Evolutionary conservation across 192 early-diverging fungal species (phyloP), one percentile per base, ranked within the genome.

Genomic region (Backusella parvicylindrica): DNA sequence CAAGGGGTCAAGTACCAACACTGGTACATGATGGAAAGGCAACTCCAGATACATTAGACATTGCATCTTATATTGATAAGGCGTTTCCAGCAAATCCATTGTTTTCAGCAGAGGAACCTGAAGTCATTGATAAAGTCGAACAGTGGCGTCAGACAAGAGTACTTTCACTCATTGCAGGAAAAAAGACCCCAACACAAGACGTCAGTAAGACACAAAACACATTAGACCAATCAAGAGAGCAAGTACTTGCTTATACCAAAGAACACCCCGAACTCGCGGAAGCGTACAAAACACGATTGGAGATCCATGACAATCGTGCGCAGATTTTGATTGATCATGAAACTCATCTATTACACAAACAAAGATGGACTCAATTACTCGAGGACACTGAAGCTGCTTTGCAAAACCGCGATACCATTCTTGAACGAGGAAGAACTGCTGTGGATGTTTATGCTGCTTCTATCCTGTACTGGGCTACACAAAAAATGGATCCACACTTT

Each of bases 1-100:
- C 73, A 9, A 74, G 53, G 23, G 73, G 73, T 13, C 73, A 74
- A 35, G 64, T 74, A 9, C 73, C 73, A 16, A 41, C 41, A 36
- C 26, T 65, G 11, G 43, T 74, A 23, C 66, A 68, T 35, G 32
- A 5, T 36, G 66, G 21, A 15, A 38, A 28, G 2, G 9, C 35
- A 5, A 68, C 12, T 18, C 33, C 66, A 2, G 66, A 68, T 37
- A 23, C 66, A 37, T 68, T 68, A 12, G 11, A 7, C 18, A 68
- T 68, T 36, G 66, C 66, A 37, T 23, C n/a, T 2, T 36, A 68
- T 68, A 18, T 68, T 68, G 66, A 68, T 38, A 35, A 68, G 21
- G 21, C 18, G 9, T 68, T 35, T 35, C 33, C 33, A 16, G 1
- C 36, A 36, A 36, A 33, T 26, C 33, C 23, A 38, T 26, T 38